Percentiles rank a stretch among this genome's conserved stretches.
These are phyloP conservation scores for Hymenoscyphus infarciens DNA, from an alignment of 2,329 filamentous ascomycete species.

Conservation along the genomic window DNA sequence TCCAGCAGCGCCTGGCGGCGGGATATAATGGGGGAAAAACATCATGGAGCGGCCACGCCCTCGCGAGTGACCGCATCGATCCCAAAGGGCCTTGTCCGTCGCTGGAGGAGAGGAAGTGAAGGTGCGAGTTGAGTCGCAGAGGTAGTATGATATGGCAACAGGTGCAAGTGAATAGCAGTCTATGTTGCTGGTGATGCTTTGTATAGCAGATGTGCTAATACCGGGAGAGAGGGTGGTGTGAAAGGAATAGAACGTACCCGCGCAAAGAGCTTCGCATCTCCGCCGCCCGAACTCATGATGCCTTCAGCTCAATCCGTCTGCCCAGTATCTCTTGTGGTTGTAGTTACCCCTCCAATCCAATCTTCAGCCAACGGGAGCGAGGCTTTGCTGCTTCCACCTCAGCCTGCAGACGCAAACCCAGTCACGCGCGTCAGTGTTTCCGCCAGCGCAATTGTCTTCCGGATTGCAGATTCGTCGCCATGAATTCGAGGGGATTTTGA, in stretches of 20 bases:
- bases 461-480: conserved; percentile 25
- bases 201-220: not conserved
- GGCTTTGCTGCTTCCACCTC: conserved; percentile 12
- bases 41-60: conserved; percentile 19
- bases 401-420: conserved; percentile 21
- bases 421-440: conserved; percentile 29
- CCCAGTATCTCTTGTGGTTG: conserved; percentile 10
- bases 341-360: conserved; percentile 30
- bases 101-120: not conserved
- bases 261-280: conserved; percentile 99
- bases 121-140: not conserved
- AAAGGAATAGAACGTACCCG: conserved; percentile 71
- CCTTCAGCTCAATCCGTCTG: conserved; percentile 20
- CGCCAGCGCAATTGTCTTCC: conserved; percentile 22
- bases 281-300: conserved; percentile 54
- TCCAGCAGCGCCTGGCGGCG: conserved; percentile 25
- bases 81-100: not conserved
- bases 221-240: not conserved
- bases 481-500: conserved; percentile 18
- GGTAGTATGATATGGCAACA: not conserved
- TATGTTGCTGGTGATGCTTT: not conserved
- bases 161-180: not conserved
- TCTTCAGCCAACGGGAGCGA: conserved; percentile 30
- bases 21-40: conserved; percentile 34
- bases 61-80: not conserved